Base-by-base conservation (phyloP, 352 stramenopile genomes). In the Pythium folliculosum region DNA sequence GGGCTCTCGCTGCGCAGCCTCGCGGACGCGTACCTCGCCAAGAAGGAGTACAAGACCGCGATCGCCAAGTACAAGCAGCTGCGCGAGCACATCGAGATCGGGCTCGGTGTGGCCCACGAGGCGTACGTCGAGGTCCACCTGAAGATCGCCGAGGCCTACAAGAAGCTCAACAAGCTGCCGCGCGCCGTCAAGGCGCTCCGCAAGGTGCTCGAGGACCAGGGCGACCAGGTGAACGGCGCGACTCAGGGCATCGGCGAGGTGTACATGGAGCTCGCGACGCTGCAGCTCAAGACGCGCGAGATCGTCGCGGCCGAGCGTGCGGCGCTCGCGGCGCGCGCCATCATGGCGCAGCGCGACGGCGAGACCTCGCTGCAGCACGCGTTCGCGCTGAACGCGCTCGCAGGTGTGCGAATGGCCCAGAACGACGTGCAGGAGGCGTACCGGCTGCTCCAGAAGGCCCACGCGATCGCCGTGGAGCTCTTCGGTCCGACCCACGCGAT, bases 311-410 rank as follows among this genome's bases (percentile, higher is more conserved):
- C 75, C 80, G 65, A 76, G 84, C 53, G 72, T 72, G n/a, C 32
- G 73, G 45, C 73, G 0, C 77, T 87, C 38, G 72, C 65, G 5
- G 85, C 84, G 2, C 77, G 76, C 27, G 71, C 70, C 0, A 80
- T 95, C 57, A 85, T 94, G 60, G 51, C 73, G 21, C 66, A 82
- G 56, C 81, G 88, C 9, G 88, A 95, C 23, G 88, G 88, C 22
- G 72, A 88, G 30, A 74, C 82, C 9, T 84, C 86, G 61, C 62
- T 94, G 25, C 30, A 77, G 27, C 90, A 91, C 58, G 88, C 88
- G 16, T 95, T 95, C 60, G 89, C 77, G 52, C 78, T 94, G 43
- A 95, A 95, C 48, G 77, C 86, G n/a, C 55, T 94, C 48, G 86
- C 86, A 0, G 88, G 88, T 9, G 85, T 94, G 14, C 78, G 85